Evolutionary conservation across 768 basidiomycete species (phyloP), one percentile per base, ranked within the genome.

Genomic region (Pulveroboletus sp.): DNA sequence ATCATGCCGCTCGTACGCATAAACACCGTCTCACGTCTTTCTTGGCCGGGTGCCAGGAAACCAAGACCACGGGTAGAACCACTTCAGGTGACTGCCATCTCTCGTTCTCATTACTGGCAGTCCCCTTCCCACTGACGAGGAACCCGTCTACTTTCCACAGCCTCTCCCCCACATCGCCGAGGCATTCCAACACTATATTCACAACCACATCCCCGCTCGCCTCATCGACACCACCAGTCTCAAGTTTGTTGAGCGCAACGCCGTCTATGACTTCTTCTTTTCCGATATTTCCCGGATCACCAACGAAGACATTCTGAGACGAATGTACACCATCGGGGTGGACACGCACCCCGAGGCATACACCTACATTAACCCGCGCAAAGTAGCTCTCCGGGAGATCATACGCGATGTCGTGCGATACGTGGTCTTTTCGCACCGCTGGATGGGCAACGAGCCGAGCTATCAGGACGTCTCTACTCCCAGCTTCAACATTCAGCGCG

Each of bases 401-500:
- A 47, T 60, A 31, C 52, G 39, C 2, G 61, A 58, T 8, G 43
- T 59, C 28, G 51, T 62, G 2, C 49, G 18, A 35, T 65, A 67
- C 10, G 60, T 57, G 38, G 41, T 55, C 27, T 67, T 65, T 39
- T 65, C 63, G 1, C 63, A 67, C 44, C 64, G 52, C 33, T 65
- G 63, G 59, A 48, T 53, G 1, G 28, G 15, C 6, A 49, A 35
- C 36, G 65, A 65, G 26, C 63, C 65, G 1, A 65, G 15, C 15
- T 57, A 66, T 39, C 53, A 56, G 43, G 51, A 63, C 5, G 6
- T 65, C 26, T 46, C 43, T 18, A 1, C 38, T 15, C 7, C 40
- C 8, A 9, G 36, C 31, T 9, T 45, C 8, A 8, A 38, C 43
- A 64, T 21, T 17, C 36, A 50, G 18, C 50, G 45, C 15, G 37